Evolutionary conservation across 1,284 basidiomycete species (phyloP), one percentile per base, ranked within the genome.

Genomic region (Rhodotorula sp.): DNA sequence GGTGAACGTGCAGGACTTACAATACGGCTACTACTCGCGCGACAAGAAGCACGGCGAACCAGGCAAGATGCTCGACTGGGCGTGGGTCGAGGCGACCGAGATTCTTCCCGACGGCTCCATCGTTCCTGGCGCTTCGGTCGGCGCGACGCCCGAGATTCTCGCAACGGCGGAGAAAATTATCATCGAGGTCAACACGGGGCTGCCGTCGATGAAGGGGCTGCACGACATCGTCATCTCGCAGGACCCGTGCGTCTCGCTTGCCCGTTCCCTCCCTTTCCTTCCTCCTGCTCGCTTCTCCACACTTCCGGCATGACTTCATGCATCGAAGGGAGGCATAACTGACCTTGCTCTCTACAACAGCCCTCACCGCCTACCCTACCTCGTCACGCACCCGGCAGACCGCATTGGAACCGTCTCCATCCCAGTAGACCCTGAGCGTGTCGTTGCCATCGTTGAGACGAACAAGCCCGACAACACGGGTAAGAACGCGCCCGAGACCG

Each of bases 51-150:
- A 67, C 52, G 72, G 68, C 47, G 69, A 72, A 50, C 82, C 82
- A 0, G 77, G 73, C 44, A 83, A 83, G 64, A 83, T 81, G 2
- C 80, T 85, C 46, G 81, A 85, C 76, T 85, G 83, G 83, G 84
- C 84, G 0, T 83, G 85, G 62, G 82, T 84, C 16, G 84, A 85
- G 71, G 84, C 84, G 20, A 85, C 84, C 11, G 84, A 83, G 9
- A 83, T 85, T 54, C 83, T 82, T 4, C 83, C 84, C 65, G 84
- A 85, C 34, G 84, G 84, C 0, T 77, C 78, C 68, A 84, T 85
- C 72, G 82, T 85, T 0, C 84, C 84, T 15, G 83, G 81, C 76
- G 84, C 84, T 7, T 84, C 83, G 11, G 83, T 85, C 24, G 84
- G 84, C 46, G 84, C 84, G 2, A 83, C 83, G 1, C 84, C 84